Conservation (phyloP, 305 asterid genomes). For the Fraxinus dipetala region DNA sequence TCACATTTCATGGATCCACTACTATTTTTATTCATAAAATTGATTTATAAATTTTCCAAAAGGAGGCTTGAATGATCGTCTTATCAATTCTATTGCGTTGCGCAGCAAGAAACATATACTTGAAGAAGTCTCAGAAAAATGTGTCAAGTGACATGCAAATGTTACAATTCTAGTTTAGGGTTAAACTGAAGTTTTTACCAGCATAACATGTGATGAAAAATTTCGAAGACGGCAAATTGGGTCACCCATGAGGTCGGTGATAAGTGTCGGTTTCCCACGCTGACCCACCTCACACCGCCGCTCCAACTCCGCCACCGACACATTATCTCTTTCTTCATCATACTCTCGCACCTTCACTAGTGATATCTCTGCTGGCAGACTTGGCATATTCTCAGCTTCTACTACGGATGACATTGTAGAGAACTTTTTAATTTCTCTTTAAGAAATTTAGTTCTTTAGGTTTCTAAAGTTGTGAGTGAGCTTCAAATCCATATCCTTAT, state of each 20-base stretch:
- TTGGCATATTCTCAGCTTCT: slow-evolving; percentile 36
- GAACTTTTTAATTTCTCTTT: neutral
- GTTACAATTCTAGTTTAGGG: neutral
- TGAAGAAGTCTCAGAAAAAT: too few species aligned
- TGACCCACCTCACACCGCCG: slow-evolving; percentile 62
- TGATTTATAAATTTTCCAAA: too few species aligned
- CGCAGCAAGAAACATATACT: too few species aligned
- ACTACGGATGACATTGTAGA: slow-evolving; percentile 40
- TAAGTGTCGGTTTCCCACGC: slow-evolving; percentile 55
- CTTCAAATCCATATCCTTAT: slow-evolving; percentile 29
- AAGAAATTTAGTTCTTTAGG: neutral
- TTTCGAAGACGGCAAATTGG: slow-evolving; percentile 68
- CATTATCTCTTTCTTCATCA: slow-evolving; percentile 50
- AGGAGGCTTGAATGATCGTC: too few species aligned
- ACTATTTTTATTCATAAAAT: too few species aligned
- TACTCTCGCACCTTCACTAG: slow-evolving; percentile 54
- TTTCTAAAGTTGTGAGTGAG: slow-evolving; percentile 11
- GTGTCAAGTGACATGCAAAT: neutral
- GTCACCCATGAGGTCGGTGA: slow-evolving; percentile 81
- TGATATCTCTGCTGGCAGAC: slow-evolving; percentile 8
- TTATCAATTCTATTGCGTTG: neutral
- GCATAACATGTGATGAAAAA: slow-evolving; percentile 57
- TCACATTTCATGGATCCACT: too few species aligned
- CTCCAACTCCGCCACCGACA: slow-evolving; percentile 77
- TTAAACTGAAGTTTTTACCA: slow-evolving; percentile 39